phyloP scores from a whole-genome alignment of 805 yeast species.

The Barnettozyma sucrosica region DNA sequence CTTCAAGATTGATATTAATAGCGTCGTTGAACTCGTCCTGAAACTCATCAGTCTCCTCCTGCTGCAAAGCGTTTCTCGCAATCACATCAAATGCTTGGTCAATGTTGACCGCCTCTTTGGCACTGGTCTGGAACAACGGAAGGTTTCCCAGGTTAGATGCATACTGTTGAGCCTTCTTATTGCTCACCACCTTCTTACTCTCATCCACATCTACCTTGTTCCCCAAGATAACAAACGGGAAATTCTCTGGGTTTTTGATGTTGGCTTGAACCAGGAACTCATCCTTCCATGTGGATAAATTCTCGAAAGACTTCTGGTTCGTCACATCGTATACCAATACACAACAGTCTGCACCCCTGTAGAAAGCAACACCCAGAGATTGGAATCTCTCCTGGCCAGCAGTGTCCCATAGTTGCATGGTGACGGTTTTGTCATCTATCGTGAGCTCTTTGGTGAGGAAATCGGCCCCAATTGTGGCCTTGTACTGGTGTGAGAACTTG shows the following conservation, averaged over 20 bases:
- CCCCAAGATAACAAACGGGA: constrained; percentile 93
- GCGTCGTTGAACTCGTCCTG: constrained; percentile 95
- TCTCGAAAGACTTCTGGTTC: constrained; percentile 88
- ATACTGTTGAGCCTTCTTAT: constrained; percentile 55
- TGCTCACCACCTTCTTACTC: constrained; percentile 64
- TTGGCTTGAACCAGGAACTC: constrained; percentile 92
- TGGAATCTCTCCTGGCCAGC: constrained; percentile 99
- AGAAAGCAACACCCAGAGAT: constrained; percentile 92
- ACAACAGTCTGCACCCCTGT: constrained; percentile 97
- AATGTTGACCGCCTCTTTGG: constrained; percentile 92
- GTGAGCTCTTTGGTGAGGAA: constrained; percentile 86
- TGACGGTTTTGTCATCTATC: constrained; percentile 60
- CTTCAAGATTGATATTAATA: constrained; percentile 87
- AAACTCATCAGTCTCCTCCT: constrained; percentile 86
- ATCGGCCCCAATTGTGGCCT: constrained; percentile 97
- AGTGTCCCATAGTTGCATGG: constrained; percentile 90
- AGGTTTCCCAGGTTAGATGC: constrained; percentile 65
- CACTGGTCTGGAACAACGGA: constrained; percentile 96
- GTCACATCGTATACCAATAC: constrained; percentile 94
- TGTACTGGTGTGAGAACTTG: constrained; percentile 91
- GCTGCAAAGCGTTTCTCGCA: constrained; percentile 92
- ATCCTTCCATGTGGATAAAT: constrained; percentile 87
- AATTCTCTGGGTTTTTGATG: constrained; percentile 87
- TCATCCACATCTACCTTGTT: constrained; percentile 95
- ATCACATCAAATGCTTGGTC: constrained; percentile 94